Evolutionary conservation across 208 protist genomes (phyloP).

Genomic region (Angomonas ambiguus): DNA sequence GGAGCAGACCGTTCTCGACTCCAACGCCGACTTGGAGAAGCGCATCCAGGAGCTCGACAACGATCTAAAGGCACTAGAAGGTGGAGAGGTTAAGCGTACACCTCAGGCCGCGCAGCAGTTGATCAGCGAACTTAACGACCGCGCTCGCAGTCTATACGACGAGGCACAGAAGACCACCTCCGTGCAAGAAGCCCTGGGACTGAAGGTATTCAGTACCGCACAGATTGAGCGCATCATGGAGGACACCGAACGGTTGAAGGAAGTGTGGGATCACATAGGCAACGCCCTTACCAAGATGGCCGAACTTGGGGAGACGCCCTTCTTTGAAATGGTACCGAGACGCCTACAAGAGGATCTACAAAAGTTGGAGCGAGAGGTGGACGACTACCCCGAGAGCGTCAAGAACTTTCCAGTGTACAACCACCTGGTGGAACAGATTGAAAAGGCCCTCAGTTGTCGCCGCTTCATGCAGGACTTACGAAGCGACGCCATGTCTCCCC

Average conservation of each 20-base stretch:
- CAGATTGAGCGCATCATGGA: slow-evolving; percentile 65
- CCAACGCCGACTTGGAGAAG: slow-evolving; percentile 50
- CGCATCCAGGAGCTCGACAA: slow-evolving; percentile 51
- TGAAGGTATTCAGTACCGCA: slow-evolving; percentile 27
- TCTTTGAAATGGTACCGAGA: slow-evolving; percentile 91
- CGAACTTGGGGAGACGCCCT: slow-evolving; percentile 85
- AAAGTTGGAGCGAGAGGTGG: slow-evolving; percentile 39
- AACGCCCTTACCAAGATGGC: slow-evolving; percentile 73
- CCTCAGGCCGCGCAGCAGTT: slow-evolving; percentile 49
- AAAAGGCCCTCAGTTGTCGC: slow-evolving; percentile 46
- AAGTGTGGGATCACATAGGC: slow-evolving; percentile 86
- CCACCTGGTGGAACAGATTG: slow-evolving; percentile 41
- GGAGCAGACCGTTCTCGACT: slow-evolving; percentile 43
- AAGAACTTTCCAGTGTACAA: slow-evolving; percentile 48
- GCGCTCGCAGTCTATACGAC: slow-evolving; percentile 36
- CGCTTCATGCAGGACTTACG: slow-evolving; percentile 90
- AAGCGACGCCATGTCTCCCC: slow-evolving; percentile 89
- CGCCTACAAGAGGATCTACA: slow-evolving; percentile 82
- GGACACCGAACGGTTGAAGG: slow-evolving; percentile 89
- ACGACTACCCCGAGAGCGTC: slow-evolving; percentile 55
- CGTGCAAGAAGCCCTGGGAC: slow-evolving; percentile 79
- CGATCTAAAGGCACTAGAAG: slow-evolving; percentile 37
- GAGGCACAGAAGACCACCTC: slow-evolving; percentile 72
- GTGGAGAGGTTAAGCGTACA: slow-evolving; percentile 30
- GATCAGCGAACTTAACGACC: slow-evolving; percentile 70